Conservation (phyloP, 441 rosid genomes). For the Oxalis stricta region DNA sequence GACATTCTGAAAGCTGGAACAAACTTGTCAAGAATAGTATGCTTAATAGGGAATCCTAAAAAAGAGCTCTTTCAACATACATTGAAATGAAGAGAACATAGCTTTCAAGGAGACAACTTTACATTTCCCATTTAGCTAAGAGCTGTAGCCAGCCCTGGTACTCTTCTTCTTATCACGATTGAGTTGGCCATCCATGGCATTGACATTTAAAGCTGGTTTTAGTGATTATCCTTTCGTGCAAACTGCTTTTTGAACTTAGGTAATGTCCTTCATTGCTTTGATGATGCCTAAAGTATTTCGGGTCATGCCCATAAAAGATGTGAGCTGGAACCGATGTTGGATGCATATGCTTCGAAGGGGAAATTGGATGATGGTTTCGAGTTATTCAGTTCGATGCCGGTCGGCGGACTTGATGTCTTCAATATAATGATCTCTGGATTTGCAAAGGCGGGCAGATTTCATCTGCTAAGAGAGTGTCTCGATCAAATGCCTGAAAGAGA, state of each 20-base stretch:
- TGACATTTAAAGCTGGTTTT: slow-evolving; percentile 15
- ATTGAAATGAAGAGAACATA: slow-evolving; percentile 8
- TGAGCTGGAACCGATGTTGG: slow-evolving; percentile 18
- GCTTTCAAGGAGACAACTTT: slow-evolving; percentile 13
- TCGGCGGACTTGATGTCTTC: slow-evolving; percentile 12
- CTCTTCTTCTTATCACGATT: not conserved
- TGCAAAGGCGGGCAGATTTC: slow-evolving; percentile 3
- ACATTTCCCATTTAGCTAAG: slow-evolving; percentile 14
- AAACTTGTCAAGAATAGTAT: slow-evolving; percentile 14
- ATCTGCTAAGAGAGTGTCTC: slow-evolving; percentile 10
- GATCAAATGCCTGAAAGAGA: slow-evolving; percentile 11
- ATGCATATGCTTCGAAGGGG: slow-evolving; percentile 9
- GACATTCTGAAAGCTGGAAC: slow-evolving; percentile 14
- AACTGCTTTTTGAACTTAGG: slow-evolving; percentile 18
- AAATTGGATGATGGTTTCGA: slow-evolving; percentile 13
- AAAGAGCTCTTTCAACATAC: slow-evolving; percentile 7
- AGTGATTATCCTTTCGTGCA: slow-evolving; percentile 12
- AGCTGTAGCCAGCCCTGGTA: slow-evolving; percentile 7
- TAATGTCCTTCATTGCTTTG: not conserved
- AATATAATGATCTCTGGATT: slow-evolving; percentile 19
- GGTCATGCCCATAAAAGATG: slow-evolving; percentile 13
- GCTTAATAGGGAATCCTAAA: slow-evolving; percentile 8
- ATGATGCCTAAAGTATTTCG: slow-evolving; percentile 16
- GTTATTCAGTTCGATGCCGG: slow-evolving; percentile 15
- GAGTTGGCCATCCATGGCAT: slow-evolving; percentile 18